A percentile compares a stretch with the other conserved stretches of the same genome.
These are phyloP conservation scores for Aspergillus hiratsukae DNA, from an alignment of 2,329 filamentous ascomycete genomes.

Conservation along the genomic window DNA sequence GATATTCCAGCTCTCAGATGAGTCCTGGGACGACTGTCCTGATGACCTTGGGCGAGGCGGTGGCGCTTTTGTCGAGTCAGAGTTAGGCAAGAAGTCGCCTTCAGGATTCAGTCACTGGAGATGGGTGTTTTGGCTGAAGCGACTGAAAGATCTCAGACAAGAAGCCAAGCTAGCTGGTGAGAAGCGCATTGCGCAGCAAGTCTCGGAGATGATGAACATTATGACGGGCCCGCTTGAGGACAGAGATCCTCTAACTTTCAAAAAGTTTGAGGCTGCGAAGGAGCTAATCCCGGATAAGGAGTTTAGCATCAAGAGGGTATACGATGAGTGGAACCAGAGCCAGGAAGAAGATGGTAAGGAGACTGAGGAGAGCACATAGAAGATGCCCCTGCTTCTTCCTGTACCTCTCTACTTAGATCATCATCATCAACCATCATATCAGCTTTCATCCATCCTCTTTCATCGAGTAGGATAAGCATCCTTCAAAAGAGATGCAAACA, in stretches of 20 bases:
- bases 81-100: neutral
- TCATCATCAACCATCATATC: too few relatives aligned
- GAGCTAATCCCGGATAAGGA: neutral
- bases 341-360: neutral
- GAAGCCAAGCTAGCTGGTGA: neutral
- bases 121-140: neutral
- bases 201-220: neutral
- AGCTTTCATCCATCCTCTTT: too few relatives aligned
- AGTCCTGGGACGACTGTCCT: neutral
- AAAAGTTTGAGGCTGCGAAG: neutral
- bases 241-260: neutral
- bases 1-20: neutral
- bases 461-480: too few relatives aligned
- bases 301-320: neutral
- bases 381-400: too few relatives aligned
- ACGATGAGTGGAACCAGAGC: neutral
- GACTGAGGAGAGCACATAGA: neutral
- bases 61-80: neutral
- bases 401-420: too few relatives aligned
- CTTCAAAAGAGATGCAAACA: too few relatives aligned
- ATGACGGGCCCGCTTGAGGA: neutral
- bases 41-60: neutral
- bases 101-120: neutral
- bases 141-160: neutral
- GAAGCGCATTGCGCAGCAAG: neutral